Percentiles rank a stretch among this genome's conserved stretches.
Conservation (phyloP, 2,329 filamentous ascomycete genomes). For the Trichoderma sp. region DNA sequence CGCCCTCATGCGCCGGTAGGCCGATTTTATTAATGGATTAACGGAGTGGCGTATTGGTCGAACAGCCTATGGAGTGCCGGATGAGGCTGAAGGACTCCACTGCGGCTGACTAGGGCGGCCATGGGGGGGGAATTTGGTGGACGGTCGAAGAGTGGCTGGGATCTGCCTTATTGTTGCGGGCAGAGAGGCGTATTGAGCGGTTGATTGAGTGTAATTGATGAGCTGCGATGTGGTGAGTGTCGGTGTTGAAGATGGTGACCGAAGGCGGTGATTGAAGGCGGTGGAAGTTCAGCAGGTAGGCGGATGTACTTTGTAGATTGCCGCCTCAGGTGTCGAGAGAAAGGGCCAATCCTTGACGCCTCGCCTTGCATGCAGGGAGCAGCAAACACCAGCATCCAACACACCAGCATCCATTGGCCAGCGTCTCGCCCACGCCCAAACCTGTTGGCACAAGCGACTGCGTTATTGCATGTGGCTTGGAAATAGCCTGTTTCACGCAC, state of each 20-base stretch:
- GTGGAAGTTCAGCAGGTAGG: neutral
- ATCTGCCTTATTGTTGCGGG: neutral
- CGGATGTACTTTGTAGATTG: neutral
- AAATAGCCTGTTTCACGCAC: neutral
- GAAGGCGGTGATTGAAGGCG: neutral
- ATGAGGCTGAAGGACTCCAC: constrained; percentile 19
- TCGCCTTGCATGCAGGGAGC: too few relatives aligned
- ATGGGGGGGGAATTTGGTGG: neutral
- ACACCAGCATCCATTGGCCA: neutral
- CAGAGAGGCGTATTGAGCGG: neutral
- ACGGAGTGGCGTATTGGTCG: neutral
- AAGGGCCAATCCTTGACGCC: neutral
- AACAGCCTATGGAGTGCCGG: constrained; percentile 2
- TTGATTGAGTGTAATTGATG: too few relatives aligned
- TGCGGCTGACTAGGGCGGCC: constrained; percentile 20
- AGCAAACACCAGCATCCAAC: neutral
- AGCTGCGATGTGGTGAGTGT: neutral
- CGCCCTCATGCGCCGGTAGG: neutral
- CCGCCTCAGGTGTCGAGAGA: neutral
- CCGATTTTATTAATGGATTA: neutral
- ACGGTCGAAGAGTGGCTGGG: neutral
- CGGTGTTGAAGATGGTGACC: neutral
- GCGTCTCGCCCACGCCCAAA: neutral
- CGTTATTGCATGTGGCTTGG: constrained; percentile 9
- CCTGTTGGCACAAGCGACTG: neutral